Evolutionary conservation across 129 eudicot genomes (phyloP), one percentile per base, ranked within the genome.

Genomic region (Apium graveolens): DNA sequence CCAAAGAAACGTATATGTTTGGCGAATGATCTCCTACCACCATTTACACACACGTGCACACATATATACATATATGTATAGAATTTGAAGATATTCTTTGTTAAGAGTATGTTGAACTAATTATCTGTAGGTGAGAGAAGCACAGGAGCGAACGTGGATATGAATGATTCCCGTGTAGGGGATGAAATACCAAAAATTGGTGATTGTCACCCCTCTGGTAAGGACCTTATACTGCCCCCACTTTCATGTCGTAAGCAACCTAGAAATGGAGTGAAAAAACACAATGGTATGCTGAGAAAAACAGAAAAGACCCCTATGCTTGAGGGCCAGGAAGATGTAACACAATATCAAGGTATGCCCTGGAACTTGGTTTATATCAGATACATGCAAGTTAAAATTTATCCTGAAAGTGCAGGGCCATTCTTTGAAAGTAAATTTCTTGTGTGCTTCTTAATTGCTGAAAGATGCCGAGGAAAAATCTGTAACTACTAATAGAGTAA

Each of bases 341-440:
- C 70, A 65, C 37, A 44, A 66, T 29, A 0, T 66, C 76, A 43
- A 68, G 81, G 81, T 68, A 78, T 29, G 27, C 11, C 10, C 29
- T 78, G 65, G 57, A 35, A 31, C 32, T n/a, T n/a, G n/a, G n/a
- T n/a, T n/a, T n/a, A n/a, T n/a, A n/a, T n/a, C n/a, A n/a, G n/a
- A n/a, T n/a, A n/a, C n/a, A n/a, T n/a, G n/a, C n/a, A n/a, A n/a
- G n/a, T n/a, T n/a, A n/a, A n/a, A n/a, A n/a, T n/a, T n/a, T n/a
- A n/a, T n/a, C n/a, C n/a, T n/a, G n/a, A n/a, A 51, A 51, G 21
- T 51, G 26, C 62, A 51, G 24, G 32, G 27, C 68, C 32, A 26
- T 60, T 0, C 32, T 60, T 60, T n/a, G 68, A 32, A n/a, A 21
- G 32, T 60, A 29, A 60, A n/a, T 60, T 60, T 60, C 11, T 60